Base-by-base conservation (phyloP, 257 asterid species). In the Asclepias syriaca region DNA sequence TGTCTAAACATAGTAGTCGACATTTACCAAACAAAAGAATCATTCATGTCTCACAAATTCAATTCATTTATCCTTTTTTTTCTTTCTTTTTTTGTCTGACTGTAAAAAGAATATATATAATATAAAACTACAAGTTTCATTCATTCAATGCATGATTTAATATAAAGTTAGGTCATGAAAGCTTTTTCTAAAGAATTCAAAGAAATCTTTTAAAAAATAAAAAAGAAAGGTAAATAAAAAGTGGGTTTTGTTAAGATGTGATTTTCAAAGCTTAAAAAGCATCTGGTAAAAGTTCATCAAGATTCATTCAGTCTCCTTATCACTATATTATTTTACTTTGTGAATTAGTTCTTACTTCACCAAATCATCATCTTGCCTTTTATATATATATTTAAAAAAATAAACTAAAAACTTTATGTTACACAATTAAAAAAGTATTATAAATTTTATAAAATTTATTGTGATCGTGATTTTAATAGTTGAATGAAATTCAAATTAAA, bases 21-120 rank as follows among this genome's bases (percentile, higher is more conserved):
- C 67, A 71, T 71, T 57, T 57, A 37, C 74, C 55, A 3, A 70
- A 56, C 55, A 70, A 70, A 40, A 13, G 74, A 54, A 56, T 70
- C 74, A 22, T 22, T 32, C 48, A 19, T 56, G 61, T 19, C 24
- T n/a, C 24, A 54, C 11, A 54, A 53, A 2, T 53, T 53, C 57
- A 53, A 53, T 53, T 16, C 57, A 53, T 18, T 8, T 34, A 0
- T n/a, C 22, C 8, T 51, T 10, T 51, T 21, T 53, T 53, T 0
- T 21, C 19, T 3, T 21, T 39, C n/a, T 39, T 14, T 32, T 15
- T 22, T 2, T 40, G 13, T n/a, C 21, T 6, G 22, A 65, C 8
- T 1, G 4, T 19, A 1, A 66, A 66, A 65, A 3, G 55, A 50
- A 43, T 43, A 43, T 43, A 43, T 49, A 49, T 49, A 22, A 24